Base-by-base conservation (phyloP, 371 early-diverging fungal genomes). In the Basidiobolus meristosporus region DNA sequence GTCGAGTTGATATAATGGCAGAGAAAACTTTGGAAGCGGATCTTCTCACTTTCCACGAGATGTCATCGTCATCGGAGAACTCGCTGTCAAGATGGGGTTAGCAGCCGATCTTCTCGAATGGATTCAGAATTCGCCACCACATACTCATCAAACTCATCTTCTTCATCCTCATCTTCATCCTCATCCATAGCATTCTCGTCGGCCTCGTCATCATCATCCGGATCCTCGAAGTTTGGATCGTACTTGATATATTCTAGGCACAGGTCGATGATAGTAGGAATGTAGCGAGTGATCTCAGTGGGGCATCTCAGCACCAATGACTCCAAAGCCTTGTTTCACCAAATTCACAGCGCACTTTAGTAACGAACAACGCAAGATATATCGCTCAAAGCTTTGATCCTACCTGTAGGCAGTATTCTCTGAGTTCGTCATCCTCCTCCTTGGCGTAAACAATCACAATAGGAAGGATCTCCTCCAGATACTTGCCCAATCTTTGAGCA, bases 151-250 rank as follows among this genome's bases (percentile, higher is more conserved):
- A 54, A 51, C 11, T 60, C 65, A 42, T 62, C 69, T 21, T 82
- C 81, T 19, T 76, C 84, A 16, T 67, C 79, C 20, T 73, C 77
- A 3, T 79, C 80, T 21, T 83, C 85, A 3, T 82, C 75, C 0
- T 69, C 77, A 7, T 67, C 74, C 11, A 73, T 79, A 9, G 65
- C 71, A 14, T 63, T 62, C 32, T 77, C 79, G 37, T 69, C 77
- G 21, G 77, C 78, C 30, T 85, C 79, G 36, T 74, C 65, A 14
- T 63, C 73, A 9, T 77, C 82, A 15, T 65, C 64, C 14, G 66
- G 73, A n/a, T 79, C 82, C 40, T 73, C 89, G 60, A 83, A 86
- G 60, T 90, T 90, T 12, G 92, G 92, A 44, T 93, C 90, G 44
- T 86, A 80, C 45, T 70, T 74, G 18, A 86, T 50, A 46, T 76